These are phyloP conservation scores for Yarrowia divulgata DNA, from an alignment of 805 yeast species.

Conservation along the genomic window DNA sequence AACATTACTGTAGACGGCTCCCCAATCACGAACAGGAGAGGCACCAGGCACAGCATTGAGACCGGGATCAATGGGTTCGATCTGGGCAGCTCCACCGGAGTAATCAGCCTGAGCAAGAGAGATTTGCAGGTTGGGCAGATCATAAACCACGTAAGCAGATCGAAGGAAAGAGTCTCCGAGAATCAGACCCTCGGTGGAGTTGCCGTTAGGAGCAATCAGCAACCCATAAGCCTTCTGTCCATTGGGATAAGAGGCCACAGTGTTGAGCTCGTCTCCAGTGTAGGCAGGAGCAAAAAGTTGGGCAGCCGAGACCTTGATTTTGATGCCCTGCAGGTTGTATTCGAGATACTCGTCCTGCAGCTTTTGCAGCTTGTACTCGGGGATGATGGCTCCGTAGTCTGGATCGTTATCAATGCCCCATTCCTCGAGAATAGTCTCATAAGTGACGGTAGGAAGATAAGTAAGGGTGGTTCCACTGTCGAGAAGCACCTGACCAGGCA, in stretches of 20 bases:
- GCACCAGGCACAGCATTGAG: constrained; percentile 26
- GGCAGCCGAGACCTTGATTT: constrained; percentile 85
- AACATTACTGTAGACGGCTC: background rate
- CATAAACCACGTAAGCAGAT: constrained; percentile 69
- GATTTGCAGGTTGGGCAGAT: constrained; percentile 62
- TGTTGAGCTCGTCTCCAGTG: constrained; percentile 45
- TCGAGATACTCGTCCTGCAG: constrained; percentile 89
- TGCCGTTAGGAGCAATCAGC: background rate
- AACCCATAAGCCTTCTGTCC: constrained; percentile 20
- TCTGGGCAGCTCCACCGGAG: constrained; percentile 30
- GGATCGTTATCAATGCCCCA: constrained; percentile 68
- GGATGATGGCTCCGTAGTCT: constrained; percentile 10
- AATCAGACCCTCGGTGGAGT: constrained; percentile 52
- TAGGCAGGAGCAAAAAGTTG: constrained; percentile 54
- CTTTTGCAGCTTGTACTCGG: constrained; percentile 59
- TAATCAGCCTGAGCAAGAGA: constrained; percentile 62
- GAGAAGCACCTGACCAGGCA: constrained; percentile 46
- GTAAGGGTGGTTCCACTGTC: constrained; percentile 64
- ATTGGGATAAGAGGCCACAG: constrained; percentile 42
- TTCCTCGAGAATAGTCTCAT: constrained; percentile 45
- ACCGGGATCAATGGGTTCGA: constrained; percentile 25
- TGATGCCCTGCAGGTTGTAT: constrained; percentile 88
- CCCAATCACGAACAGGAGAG: constrained; percentile 12
- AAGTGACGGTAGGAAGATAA: constrained; percentile 54
- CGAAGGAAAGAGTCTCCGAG: constrained; percentile 71